Evolutionary conservation across 2,329 filamentous ascomycete species (phyloP), one percentile per base, ranked within the genome.

Genomic region (Colletotrichum sp.): DNA sequence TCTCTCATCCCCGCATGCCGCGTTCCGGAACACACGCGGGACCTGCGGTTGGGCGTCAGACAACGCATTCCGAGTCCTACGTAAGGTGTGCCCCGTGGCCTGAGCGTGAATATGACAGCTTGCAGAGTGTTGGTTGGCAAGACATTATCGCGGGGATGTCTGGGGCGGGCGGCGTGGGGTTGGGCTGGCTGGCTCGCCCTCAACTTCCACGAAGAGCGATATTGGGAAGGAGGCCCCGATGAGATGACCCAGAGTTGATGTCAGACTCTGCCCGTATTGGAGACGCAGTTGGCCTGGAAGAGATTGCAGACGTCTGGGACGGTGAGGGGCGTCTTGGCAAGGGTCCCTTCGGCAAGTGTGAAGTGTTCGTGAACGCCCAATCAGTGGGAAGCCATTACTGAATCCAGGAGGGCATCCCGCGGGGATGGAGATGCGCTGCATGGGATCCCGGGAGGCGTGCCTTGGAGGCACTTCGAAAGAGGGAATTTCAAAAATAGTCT

Each of bases 401-500:
- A 48, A 75, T 34, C 18, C 12, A 75, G 68, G 36, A 71, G 73
- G 70, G 57, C 32, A 68, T 73, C 63, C 64, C 73, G 69, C 64
- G 72, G 73, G 69, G 68, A 68, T 59, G 30, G 57, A 64, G 52
- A 26, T 18, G 26, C 12, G 32, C n/a, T 48, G 63, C 73, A 68
- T 68, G 57, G 57, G 59, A 13, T 66, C 57, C n/a, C 36, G 30
- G 36, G 28, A 59, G 28, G 57, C 36, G 30, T 36, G 57, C 55
- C 30, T 21, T n/a, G 65, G 59, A 52, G 57, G 21, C 52, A 34
- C 36, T 65, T 63, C 70, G 21, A 73, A 75, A 73, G 61, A 59
- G 69, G 69, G 43, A 75, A 75, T 75, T 57, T 72, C 43, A 59
- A 75, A 63, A 68, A 59, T 59, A 64, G 69, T 73, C 43, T 75